Conservation (phyloP, 2,329 filamentous ascomycete species). For the Pestalotiopsis sp. region DNA sequence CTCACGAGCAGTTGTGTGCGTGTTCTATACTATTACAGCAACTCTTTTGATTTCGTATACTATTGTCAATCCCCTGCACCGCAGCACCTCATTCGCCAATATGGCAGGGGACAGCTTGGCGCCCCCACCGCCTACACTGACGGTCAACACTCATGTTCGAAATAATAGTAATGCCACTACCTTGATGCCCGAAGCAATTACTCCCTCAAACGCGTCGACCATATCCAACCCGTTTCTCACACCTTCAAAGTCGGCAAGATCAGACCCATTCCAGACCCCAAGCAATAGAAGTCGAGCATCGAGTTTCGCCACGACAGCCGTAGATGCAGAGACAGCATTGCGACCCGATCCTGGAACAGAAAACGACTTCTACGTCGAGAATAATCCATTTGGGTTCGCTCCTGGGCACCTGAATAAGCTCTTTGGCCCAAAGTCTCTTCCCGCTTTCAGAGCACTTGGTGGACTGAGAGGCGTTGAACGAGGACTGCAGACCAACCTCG, state of each 20-base stretch:
- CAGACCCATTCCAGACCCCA: conserved; percentile 30
- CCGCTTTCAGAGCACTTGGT: conserved; percentile 72
- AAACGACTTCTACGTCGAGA: conserved; percentile 66
- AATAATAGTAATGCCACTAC: conserved; percentile 21
- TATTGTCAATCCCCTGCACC: not conserved
- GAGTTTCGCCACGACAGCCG: conserved; percentile 25
- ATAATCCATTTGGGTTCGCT: conserved; percentile 75
- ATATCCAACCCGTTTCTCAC: conserved; percentile 35
- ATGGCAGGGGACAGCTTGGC: conserved; percentile 23
- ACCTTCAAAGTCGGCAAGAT: conserved; percentile 25
- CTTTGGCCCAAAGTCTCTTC: conserved; percentile 73
- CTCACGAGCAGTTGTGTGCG: not conserved
- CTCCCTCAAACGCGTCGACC: conserved; percentile 31
- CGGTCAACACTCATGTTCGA: conserved; percentile 28
- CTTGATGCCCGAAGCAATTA: conserved; percentile 30
- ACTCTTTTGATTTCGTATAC: not conserved
- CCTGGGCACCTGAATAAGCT: conserved; percentile 76
- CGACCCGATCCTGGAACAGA: conserved; percentile 72
- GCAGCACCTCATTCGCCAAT: not conserved
- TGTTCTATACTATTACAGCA: conserved; percentile 4
- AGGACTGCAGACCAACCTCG: conserved; percentile 66
- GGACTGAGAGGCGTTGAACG: conserved; percentile 71
- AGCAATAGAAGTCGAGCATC: conserved; percentile 32
- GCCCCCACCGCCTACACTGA: conserved; percentile 31
- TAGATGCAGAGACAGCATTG: conserved; percentile 53